A percentile compares a stretch with the other conserved stretches of the same genome.
These are phyloP conservation scores for Ephemerocybe angulata DNA, from an alignment of 768 basidiomycete genomes.

Conservation along the genomic window DNA sequence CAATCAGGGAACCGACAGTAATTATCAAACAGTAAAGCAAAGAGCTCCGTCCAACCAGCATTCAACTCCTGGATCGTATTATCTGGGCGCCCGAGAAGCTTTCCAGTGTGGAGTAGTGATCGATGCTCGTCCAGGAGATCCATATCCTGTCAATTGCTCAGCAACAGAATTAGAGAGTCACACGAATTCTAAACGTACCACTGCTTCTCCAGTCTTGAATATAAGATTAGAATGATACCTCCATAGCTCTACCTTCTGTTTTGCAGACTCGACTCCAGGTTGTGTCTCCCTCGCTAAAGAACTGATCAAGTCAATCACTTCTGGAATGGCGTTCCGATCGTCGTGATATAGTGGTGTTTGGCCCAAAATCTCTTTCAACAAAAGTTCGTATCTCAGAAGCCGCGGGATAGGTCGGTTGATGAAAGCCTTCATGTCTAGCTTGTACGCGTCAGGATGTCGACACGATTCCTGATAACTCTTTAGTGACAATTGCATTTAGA, in stretches of 20 bases:
- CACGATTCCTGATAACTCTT: slow-evolving; percentile 28
- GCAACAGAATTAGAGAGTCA: background rate
- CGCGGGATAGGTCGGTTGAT: slow-evolving; percentile 89
- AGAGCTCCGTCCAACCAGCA: slow-evolving; percentile 89
- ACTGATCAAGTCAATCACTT: slow-evolving; percentile 85
- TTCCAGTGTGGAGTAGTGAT: slow-evolving; percentile 79
- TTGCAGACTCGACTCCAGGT: slow-evolving; percentile 78
- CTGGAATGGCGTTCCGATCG: slow-evolving; percentile 75
- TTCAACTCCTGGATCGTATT: slow-evolving; percentile 84
- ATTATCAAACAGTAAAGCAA: slow-evolving; percentile 91
- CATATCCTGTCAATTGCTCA: slow-evolving; percentile 55
- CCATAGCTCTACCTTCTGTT: slow-evolving; percentile 90
- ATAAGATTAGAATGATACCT: slow-evolving; percentile 71
- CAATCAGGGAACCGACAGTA: slow-evolving; percentile 61
- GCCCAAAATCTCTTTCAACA: slow-evolving; percentile 78
- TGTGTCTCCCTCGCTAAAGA: slow-evolving; percentile 83
- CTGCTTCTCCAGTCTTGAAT: slow-evolving; percentile 67
- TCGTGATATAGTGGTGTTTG: slow-evolving; percentile 71
- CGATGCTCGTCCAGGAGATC: slow-evolving; percentile 82
- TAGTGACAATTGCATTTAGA: background rate
- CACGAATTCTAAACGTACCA: slow-evolving; percentile 34
- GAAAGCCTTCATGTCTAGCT: slow-evolving; percentile 88
- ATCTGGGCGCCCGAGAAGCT: slow-evolving; percentile 82
- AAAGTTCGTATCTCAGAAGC: slow-evolving; percentile 79
- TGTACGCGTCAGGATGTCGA: slow-evolving; percentile 73